Conservation (phyloP, 2,329 filamentous ascomycete genomes). For the Pseudocercospora musae region DNA sequence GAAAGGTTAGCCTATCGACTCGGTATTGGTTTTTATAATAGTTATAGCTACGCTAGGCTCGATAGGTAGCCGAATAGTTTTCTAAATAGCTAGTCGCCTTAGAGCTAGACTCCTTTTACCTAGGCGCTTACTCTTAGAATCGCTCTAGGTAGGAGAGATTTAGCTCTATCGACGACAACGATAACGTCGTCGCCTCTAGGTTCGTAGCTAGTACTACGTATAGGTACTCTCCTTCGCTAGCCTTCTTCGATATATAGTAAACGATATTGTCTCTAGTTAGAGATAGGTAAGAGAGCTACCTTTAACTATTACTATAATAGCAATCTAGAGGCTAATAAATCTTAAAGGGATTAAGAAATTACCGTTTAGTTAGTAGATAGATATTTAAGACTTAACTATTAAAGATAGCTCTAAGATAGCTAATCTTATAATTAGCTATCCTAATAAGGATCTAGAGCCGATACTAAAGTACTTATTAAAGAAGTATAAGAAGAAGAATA, state of each 20-base stretch:
- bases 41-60: too few species aligned
- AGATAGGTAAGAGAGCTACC: neutral
- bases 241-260: neutral
- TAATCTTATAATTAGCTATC: neutral
- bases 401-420: neutral
- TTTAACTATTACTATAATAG: neutral
- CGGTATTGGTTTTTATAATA: too few species aligned
- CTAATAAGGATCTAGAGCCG: neutral
- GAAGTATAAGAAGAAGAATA: neutral
- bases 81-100: too few species aligned
- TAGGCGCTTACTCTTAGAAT: too few species aligned
- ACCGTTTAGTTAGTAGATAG: neutral
- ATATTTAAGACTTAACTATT: neutral
- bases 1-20: too few species aligned
- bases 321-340: neutral
- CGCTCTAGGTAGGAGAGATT: too few species aligned
- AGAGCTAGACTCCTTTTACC: too few species aligned
- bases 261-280: neutral
- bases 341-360: neutral
- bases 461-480: neutral
- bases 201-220: too few species aligned
- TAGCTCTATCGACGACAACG: too few species aligned
- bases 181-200: too few species aligned
- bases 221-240: too few species aligned
- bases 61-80: too few species aligned